A percentile compares a stretch with the other conserved stretches of the same genome.
Evolutionary conservation across 306 rosid genomes (phyloP).

Genomic region (Lotus japonicus): DNA sequence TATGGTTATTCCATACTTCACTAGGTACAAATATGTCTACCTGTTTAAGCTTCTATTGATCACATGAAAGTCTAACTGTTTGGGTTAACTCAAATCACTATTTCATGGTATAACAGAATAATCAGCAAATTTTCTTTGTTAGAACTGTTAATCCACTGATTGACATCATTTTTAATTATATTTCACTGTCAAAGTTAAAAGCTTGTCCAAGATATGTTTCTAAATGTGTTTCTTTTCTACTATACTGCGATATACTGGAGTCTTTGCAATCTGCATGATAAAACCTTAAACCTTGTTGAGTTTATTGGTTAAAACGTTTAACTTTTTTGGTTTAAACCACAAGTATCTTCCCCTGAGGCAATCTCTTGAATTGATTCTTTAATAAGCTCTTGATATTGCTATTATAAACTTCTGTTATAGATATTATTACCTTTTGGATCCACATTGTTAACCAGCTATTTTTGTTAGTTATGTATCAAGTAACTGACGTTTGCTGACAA

Average conservation of each 20-base stretch:
- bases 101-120: constrained; percentile 4
- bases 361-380: background rate
- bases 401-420: background rate
- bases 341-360: too few species aligned
- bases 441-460: background rate
- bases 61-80: constrained; percentile 1
- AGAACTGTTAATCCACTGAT: background rate
- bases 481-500: constrained; percentile 25
- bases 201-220: background rate
- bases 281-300: background rate
- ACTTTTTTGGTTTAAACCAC: too few species aligned
- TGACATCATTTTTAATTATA: background rate
- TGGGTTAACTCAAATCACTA: background rate
- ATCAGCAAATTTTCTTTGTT: background rate
- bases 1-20: constrained; percentile 65
- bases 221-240: constrained; percentile 6
- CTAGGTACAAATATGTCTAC: constrained; percentile 41
- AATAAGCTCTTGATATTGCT: constrained; percentile 16
- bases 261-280: background rate
- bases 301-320: too few species aligned
- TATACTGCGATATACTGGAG: background rate
- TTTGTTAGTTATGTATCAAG: constrained; percentile 4
- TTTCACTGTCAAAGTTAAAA: background rate
- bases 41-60: background rate
- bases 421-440: background rate